Percentiles rank a stretch among this genome's conserved stretches.
These are phyloP conservation scores for Acanthamoeba healyi DNA, from an alignment of 208 protist genomes.

Conservation along the genomic window DNA sequence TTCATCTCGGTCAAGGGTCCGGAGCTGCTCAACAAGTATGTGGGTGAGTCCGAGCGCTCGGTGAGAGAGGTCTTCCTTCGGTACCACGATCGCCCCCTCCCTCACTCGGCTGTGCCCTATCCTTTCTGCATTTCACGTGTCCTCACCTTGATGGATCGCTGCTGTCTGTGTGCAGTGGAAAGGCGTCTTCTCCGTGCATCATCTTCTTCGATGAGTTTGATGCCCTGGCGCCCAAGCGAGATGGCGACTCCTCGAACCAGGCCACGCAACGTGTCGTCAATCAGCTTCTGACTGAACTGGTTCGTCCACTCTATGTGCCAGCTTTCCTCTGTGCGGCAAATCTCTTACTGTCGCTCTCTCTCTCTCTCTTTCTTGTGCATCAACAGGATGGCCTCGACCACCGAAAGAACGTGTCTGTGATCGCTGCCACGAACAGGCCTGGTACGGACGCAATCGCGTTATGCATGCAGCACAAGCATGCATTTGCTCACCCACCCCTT, in stretches of 20 bases:
- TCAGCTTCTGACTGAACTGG: constrained; percentile 99
- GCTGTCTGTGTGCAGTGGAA: constrained; percentile 73
- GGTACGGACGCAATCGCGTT: constrained; percentile 51
- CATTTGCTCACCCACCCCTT: neutral
- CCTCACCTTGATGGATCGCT: constrained; percentile 37
- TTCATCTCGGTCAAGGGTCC: constrained; percentile 99
- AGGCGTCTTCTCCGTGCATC: constrained; percentile 95
- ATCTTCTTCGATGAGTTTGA: constrained; percentile 99
- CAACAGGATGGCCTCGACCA: constrained; percentile 96
- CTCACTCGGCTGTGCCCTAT: too few relatives aligned
- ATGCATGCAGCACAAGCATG: neutral
- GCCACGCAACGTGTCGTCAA: constrained; percentile 97
- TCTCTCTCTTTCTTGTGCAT: neutral
- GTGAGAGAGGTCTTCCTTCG: constrained; percentile 97
- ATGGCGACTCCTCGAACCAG: constrained; percentile 70
- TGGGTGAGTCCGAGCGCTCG: constrained; percentile 99
- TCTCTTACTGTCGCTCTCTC: constrained; percentile 58
- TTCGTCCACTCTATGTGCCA: neutral
- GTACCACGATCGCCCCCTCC: neutral
- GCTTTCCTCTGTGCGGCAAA: neutral
- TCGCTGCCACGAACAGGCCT: constrained; percentile 98
- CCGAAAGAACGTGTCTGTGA: constrained; percentile 96
- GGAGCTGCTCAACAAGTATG: constrained; percentile 98
- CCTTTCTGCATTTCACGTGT: neutral
- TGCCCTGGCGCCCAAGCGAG: constrained; percentile 94